Base-by-base conservation (phyloP, 1,284 basidiomycete genomes). In the Fistulina hepatica region DNA sequence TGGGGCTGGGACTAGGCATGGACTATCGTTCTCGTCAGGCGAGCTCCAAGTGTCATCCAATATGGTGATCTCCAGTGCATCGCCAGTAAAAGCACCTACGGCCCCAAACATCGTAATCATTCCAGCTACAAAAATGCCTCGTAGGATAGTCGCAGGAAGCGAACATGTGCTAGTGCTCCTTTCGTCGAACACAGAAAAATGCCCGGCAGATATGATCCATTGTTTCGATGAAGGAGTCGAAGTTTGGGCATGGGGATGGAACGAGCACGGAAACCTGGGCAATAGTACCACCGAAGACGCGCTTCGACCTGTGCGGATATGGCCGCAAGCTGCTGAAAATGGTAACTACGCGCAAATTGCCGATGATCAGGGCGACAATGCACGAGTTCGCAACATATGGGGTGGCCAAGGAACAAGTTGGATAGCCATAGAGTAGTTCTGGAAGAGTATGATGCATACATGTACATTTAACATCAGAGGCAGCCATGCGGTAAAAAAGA, bases 201-300 rank as follows among this genome's bases (percentile, higher is more conserved):
- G n/a, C n/a, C n/a, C n/a, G n/a, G n/a, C n/a, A n/a, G n/a, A n/a
- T n/a, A n/a, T n/a, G n/a, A n/a, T n/a, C n/a, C n/a, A n/a, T n/a
- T n/a, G n/a, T n/a, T n/a, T n/a, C n/a, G n/a, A n/a, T n/a, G n/a
- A n/a, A n/a, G n/a, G n/a, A n/a, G n/a, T n/a, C n/a, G 70, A 73
- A 44, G 69, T 91, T 1, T 83, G 73, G 71, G 81, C 74, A 0
- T 93, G 90, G 81, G 91, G 91, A 0, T 94, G 91, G 91, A 95
- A 94, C 55, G 91, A 95, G 56, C 91, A 94, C 53, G 91, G 91
- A 9, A 95, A 93, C 56, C 65, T 94, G 11, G 89, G 83, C 0
- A 51, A 74, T 19, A 80, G 77, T 0, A 62, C 69, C 36, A 71
- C 69, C 4, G 57, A 65, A 4, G 77, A 85, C 47, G 56, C 68